phyloP scores from a whole-genome alignment of 495 filamentous ascomycete genomes.

The Darksidea phi region DNA sequence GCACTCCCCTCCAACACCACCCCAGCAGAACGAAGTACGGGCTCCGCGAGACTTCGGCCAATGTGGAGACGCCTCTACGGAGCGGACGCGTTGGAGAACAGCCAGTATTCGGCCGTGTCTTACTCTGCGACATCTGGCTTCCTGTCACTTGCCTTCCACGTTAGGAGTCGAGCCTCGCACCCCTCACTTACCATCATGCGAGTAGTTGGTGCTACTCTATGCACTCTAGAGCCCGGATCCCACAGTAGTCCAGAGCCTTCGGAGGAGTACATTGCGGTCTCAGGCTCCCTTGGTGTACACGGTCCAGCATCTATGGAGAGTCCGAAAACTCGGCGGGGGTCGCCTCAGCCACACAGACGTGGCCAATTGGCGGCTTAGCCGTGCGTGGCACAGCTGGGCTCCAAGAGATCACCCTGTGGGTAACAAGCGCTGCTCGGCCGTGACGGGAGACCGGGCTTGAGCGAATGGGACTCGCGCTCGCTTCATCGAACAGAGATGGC shows the following conservation, averaged over 20 bases:
- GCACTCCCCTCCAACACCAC: background rate
- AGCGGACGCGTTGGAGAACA: background rate
- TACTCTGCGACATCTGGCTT: constrained; percentile 22
- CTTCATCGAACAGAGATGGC: background rate
- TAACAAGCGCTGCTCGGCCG: background rate
- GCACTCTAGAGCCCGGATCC: background rate
- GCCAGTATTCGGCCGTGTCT: constrained; percentile 1
- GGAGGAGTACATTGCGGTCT: constrained; percentile 9
- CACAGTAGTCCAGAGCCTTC: constrained; percentile 3
- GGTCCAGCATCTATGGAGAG: constrained; percentile 1
- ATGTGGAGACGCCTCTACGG: background rate
- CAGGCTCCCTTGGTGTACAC: constrained; percentile 8
- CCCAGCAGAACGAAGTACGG: background rate
- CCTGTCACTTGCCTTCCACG: constrained; percentile 7
- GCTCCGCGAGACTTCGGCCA: background rate
- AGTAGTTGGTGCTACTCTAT: background rate
- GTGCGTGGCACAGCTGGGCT: constrained; percentile 13
- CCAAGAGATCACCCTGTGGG: background rate
- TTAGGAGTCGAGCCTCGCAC: background rate
- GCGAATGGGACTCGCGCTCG: background rate
- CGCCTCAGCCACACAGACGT: background rate
- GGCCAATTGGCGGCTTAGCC: background rate
- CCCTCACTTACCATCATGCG: constrained; percentile 4
- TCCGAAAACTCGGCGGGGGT: background rate
- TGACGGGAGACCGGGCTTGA: constrained; percentile 11